phyloP scores from a whole-genome alignment of 805 yeast genomes.

The Hanseniaspora singularis region DNA sequence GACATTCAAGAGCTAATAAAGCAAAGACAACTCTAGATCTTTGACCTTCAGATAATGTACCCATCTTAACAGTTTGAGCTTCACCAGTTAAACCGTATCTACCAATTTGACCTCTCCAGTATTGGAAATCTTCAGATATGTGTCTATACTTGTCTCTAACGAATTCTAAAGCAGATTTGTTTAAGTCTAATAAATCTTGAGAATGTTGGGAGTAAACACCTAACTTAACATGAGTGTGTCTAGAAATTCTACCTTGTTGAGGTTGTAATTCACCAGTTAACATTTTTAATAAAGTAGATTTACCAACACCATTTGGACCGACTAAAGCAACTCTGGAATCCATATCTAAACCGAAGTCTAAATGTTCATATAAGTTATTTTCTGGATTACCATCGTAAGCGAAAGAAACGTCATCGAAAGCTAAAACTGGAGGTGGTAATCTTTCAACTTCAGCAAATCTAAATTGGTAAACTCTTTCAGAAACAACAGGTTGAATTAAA shows the following conservation, averaged over 20 bases:
- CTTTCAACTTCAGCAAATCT: conserved; percentile 90
- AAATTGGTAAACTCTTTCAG: conserved; percentile 88
- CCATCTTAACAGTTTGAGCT: conserved; percentile 97
- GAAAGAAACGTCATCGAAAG: conserved; percentile 90
- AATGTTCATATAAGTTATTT: conserved; percentile 76
- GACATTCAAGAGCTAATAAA: conserved; percentile 83
- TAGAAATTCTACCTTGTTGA: conserved; percentile 88
- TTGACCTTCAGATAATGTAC: conserved; percentile 97
- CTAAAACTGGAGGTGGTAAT: conserved; percentile 96
- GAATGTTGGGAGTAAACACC: conserved; percentile 99
- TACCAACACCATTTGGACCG: conserved; percentile 99
- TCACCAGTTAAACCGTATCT: conserved; percentile 98
- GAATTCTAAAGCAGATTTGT: conserved; percentile 90
- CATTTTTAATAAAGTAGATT: conserved; percentile 85
- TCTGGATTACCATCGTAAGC: conserved; percentile 74
- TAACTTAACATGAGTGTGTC: conserved; percentile 93
- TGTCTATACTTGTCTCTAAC: conserved; percentile 86
- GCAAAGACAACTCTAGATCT: conserved; percentile 98
- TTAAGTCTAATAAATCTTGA: conserved; percentile 91
- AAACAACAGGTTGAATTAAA: conserved; percentile 78
- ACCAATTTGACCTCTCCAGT: conserved; percentile 96
- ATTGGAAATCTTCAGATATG: conserved; percentile 95
- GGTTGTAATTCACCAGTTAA: conserved; percentile 92
- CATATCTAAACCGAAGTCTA: conserved; percentile 98
- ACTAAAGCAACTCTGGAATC: conserved; percentile 96